Evolutionary conservation across 2,329 filamentous ascomycete species (phyloP).

Genomic region (Penicillium paneum): DNA sequence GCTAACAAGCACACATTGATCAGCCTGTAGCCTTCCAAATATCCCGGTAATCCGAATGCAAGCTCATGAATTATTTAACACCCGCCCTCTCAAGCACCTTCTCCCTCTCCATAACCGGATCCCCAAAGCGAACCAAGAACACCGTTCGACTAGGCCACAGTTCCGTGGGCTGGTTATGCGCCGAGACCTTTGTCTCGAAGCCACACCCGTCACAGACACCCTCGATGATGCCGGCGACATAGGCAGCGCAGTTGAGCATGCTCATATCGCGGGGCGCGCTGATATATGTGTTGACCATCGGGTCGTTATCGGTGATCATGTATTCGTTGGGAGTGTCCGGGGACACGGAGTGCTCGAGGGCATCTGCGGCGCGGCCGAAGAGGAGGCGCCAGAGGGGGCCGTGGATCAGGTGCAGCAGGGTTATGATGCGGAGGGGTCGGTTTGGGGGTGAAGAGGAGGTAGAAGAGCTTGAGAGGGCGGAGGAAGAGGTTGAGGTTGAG

Average conservation of each 20-base stretch:
- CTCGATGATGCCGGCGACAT: constrained; percentile 91
- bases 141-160: constrained; percentile 97
- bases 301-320: constrained; percentile 99
- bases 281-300: constrained; percentile 90
- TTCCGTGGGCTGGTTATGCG: constrained; percentile 71
- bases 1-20: not conserved
- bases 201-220: constrained; percentile 91
- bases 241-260: constrained; percentile 94
- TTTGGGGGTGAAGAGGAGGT: constrained; percentile 66
- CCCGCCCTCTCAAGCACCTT: constrained; percentile 67
- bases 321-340: constrained; percentile 87
- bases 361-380: constrained; percentile 85
- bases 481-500: constrained; percentile 75
- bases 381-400: constrained; percentile 88
- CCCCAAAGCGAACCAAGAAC: constrained; percentile 87
- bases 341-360: constrained; percentile 81
- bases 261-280: constrained; percentile 92
- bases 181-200: constrained; percentile 83
- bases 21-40: not conserved
- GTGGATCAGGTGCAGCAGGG: constrained; percentile 92
- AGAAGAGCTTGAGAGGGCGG: constrained; percentile 76
- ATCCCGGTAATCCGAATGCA: not conserved
- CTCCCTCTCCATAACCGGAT: constrained; percentile 90
- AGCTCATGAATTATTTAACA: constrained; percentile 36
- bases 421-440: constrained; percentile 81